Conservation (phyloP, 1,284 basidiomycete genomes). For the Kwoniella shivajii region DNA sequence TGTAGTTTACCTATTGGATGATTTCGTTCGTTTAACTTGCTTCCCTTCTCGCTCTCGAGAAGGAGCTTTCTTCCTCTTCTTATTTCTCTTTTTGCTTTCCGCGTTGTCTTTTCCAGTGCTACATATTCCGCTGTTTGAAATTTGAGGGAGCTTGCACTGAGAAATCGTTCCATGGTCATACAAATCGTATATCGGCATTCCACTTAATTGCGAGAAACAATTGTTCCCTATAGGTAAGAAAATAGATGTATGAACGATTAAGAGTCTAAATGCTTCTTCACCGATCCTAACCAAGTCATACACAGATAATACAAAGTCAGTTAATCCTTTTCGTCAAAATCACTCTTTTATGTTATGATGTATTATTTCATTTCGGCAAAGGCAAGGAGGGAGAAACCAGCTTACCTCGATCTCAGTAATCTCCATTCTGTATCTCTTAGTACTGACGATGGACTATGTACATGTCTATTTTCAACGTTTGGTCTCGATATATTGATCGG, state of each 20-base stretch:
- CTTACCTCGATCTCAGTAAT: slow-evolving; percentile 38
- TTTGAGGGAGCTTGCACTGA: neutral
- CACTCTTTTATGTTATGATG: neutral
- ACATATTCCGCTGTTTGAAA: neutral
- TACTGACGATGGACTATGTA: slow-evolving; percentile 25
- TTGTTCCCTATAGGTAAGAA: slow-evolving; percentile 55
- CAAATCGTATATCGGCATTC: slow-evolving; percentile 49
- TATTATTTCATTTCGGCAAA: neutral
- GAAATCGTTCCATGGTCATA: slow-evolving; percentile 21
- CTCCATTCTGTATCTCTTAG: slow-evolving; percentile 30
- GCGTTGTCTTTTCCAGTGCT: neutral
- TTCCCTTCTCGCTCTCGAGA: slow-evolving; percentile 7
- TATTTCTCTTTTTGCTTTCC: slow-evolving; percentile 1
- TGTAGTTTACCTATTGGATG: too few species aligned
- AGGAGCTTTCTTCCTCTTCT: slow-evolving; percentile 8
- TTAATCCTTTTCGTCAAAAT: neutral
- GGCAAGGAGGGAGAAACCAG: neutral
- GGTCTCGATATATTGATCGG: slow-evolving; percentile 31
- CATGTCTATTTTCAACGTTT: slow-evolving; percentile 23
- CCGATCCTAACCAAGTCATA: slow-evolving; percentile 47
- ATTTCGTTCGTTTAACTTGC: slow-evolving; percentile 2
- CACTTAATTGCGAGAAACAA: slow-evolving; percentile 57
- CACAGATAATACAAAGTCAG: neutral
- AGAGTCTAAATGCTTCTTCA: slow-evolving; percentile 49
- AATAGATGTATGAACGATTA: slow-evolving; percentile 54